These are phyloP conservation scores for Pichia cactophila DNA, from an alignment of 1,139 yeast genomes.

Conservation along the genomic window DNA sequence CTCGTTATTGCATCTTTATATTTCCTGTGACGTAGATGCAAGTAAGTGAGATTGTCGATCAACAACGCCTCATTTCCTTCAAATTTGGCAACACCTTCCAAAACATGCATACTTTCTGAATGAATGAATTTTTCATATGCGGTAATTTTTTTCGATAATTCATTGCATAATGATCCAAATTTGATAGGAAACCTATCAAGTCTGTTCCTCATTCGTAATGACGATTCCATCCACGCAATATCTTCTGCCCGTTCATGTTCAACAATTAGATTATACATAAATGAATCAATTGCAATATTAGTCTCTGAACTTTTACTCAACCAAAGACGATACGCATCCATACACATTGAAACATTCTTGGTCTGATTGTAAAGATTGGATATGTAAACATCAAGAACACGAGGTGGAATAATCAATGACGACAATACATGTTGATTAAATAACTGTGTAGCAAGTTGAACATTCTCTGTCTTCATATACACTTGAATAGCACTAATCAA, in stretches of 20 bases:
- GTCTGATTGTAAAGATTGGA: conserved; percentile 17
- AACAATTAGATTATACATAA: conserved; percentile 16
- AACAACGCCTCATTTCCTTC: conserved; percentile 9
- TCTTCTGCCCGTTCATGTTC: conserved; percentile 18
- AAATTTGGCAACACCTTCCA: conserved; percentile 2
- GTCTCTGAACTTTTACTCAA: conserved; percentile 15
- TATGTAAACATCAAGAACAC: conserved; percentile 17
- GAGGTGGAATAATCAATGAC: conserved; percentile 11
- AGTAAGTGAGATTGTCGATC: conserved; percentile 14
- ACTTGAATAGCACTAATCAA: conserved; percentile 20
- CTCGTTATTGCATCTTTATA: conserved; percentile 10
- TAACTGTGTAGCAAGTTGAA: conserved; percentile 22
- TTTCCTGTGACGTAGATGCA: conserved; percentile 15
- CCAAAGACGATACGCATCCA: conserved; percentile 24
- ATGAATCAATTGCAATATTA: conserved; percentile 18
- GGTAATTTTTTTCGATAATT: conserved; percentile 5
- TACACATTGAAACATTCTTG: conserved; percentile 18
- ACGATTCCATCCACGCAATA: conserved; percentile 17
- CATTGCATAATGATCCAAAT: conserved; percentile 13
- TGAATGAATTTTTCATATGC: conserved; percentile 8
- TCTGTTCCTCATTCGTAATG: conserved; percentile 11
- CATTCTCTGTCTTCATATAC: conserved; percentile 21
- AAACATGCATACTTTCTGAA: conserved; percentile 4
- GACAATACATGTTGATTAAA: conserved; percentile 25
- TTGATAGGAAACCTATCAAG: conserved; percentile 10